Base-by-base conservation (phyloP, 148 eudicot species). In the Cornus kousa region DNA sequence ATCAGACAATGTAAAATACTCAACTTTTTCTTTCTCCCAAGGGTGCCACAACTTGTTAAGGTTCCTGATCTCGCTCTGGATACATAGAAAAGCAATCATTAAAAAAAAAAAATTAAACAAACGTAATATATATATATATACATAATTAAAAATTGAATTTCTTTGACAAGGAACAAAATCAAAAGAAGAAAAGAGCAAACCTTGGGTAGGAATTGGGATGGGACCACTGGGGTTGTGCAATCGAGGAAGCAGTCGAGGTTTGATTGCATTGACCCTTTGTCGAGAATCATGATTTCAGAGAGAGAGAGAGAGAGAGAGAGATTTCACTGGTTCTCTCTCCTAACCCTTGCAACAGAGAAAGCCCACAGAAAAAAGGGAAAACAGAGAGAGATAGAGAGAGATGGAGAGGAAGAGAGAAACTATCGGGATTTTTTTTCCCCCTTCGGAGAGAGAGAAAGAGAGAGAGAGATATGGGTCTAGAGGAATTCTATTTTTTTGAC, bases 11-110 rank as follows among this genome's bases (percentile, higher is more conserved):
- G 87, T 87, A 57, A 93, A 93, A 67, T 78, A 96, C 68, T 93
- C 95, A 20, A 96, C 85, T 20, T 89, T 93, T 73, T 93, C 97
- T 53, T 93, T 88, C 35, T 92, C 97, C 91, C 95, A 93, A 2
- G 99, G 99, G 72, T 96, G 89, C 99, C 99, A 96, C 2, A 96
- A 82, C 82, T 73, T 92, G 73, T 96, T 96, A 48, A 96, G 81
- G 40, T 89, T 91, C 80, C 87, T 87, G 33, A 86, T 87, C 82
- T 94, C 99, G 71, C 95, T 84, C 99, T 96, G 81, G 75, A 74
- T 2, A 14, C 28, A 28, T 31, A 22, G 14, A 81, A 20, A 10
- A 53, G 19, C 40, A 67, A 72, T 5, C 46, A 31, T 9, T 79
- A 28, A 5, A 37, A 1, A 16, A 82, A 28, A 5, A 37, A 1